Conservation (phyloP, 306 rosid genomes). For the Luffa acutangula region DNA sequence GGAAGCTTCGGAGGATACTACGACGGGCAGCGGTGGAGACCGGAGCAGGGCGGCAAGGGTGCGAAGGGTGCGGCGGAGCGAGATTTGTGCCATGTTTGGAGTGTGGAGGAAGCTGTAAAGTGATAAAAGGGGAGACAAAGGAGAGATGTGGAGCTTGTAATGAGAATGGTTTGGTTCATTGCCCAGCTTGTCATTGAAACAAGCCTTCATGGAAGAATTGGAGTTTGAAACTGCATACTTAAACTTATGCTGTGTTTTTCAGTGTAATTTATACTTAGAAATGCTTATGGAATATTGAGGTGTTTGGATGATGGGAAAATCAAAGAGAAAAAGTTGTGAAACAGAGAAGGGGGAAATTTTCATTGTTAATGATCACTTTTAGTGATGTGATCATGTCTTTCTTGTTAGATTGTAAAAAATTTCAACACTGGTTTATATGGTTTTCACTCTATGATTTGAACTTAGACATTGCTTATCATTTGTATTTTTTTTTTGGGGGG, state of each 20-base stretch:
- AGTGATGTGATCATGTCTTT: background rate
- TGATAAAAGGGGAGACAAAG: constrained; percentile 21
- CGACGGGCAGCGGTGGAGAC: constrained; percentile 50
- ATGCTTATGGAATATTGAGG: background rate
- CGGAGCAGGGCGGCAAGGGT: constrained; percentile 44
- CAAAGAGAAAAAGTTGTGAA: background rate
- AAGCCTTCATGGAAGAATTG: background rate
- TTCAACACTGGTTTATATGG: background rate
- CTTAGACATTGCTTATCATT: background rate
- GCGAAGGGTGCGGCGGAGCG: constrained; percentile 74
- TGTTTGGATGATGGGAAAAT: background rate
- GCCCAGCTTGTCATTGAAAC: constrained; percentile 41
- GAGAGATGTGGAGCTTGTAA: constrained; percentile 59
- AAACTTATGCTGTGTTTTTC: background rate
- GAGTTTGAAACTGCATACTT: background rate
- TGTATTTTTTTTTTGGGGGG: too few species aligned
- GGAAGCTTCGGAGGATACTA: constrained; percentile 45
- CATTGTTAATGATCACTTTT: background rate
- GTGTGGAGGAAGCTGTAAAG: constrained; percentile 72
- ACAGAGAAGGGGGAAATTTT: too few species aligned
- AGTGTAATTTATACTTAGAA: background rate
- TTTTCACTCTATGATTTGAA: background rate
- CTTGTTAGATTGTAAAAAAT: background rate
- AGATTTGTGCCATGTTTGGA: constrained; percentile 79
- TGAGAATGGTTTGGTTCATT: constrained; percentile 66